phyloP scores from a whole-genome alignment of 257 asterid genomes.

The Plantago ovata region DNA sequence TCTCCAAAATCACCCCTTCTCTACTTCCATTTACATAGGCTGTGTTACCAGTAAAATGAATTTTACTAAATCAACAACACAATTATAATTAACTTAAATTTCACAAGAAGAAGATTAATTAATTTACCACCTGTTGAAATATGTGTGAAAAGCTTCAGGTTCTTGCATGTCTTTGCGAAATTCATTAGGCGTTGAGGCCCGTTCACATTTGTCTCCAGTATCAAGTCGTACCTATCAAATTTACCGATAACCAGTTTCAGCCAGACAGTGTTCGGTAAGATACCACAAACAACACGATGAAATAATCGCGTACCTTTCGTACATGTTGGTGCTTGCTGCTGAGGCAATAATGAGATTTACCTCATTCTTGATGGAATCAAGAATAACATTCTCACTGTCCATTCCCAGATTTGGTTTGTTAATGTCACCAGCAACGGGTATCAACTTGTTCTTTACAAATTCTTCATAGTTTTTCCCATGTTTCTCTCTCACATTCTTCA shows the following conservation, averaged over 20 bases:
- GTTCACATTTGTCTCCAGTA: slow-evolving; percentile 32
- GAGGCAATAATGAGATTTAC: slow-evolving; percentile 41
- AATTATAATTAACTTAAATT: too few species aligned
- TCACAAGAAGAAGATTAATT: too few species aligned
- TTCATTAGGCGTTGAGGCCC: slow-evolving; percentile 36
- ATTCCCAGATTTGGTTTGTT: slow-evolving; percentile 48
- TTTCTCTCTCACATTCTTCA: slow-evolving; percentile 27
- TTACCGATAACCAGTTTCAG: background rate
- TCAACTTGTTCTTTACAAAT: slow-evolving; percentile 31
- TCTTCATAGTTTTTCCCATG: slow-evolving; percentile 28
- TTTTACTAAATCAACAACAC: too few species aligned
- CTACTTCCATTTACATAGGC: slow-evolving; percentile 34
- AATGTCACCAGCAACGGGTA: slow-evolving; percentile 43
- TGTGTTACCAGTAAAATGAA: too few species aligned
- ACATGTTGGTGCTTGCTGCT: slow-evolving; percentile 46
- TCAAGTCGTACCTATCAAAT: slow-evolving; percentile 38
- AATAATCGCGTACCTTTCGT: slow-evolving; percentile 33
- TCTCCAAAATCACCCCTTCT: slow-evolving; percentile 34
- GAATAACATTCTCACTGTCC: slow-evolving; percentile 26
- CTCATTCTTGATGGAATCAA: slow-evolving; percentile 23
- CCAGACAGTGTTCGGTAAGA: background rate
- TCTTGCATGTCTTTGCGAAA: slow-evolving; percentile 43
- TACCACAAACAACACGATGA: background rate
- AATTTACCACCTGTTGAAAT: slow-evolving; percentile 41
- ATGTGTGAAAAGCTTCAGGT: slow-evolving; percentile 34